Conservation (phyloP, 2,329 filamentous ascomycete genomes). For the Xylaria sp. region DNA sequence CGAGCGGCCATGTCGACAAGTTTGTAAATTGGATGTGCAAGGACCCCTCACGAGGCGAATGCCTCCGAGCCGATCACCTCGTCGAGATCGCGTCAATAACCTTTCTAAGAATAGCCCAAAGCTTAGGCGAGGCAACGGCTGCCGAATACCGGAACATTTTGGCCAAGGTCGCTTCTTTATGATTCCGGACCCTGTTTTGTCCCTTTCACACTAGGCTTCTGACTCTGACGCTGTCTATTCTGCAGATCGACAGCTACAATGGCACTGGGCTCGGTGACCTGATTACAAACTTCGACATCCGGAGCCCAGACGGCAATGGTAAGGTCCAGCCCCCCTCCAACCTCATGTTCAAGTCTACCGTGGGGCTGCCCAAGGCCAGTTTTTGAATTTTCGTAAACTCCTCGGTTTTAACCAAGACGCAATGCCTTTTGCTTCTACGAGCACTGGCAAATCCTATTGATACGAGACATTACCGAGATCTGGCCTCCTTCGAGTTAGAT, state of each 20-base stretch:
- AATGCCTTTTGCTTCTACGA: slow-evolving; percentile 76
- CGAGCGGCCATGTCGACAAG: slow-evolving; percentile 94
- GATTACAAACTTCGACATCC: slow-evolving; percentile 72
- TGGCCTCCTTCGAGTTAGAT: slow-evolving; percentile 71
- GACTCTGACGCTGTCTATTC: not conserved
- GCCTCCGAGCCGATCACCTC: slow-evolving; percentile 93
- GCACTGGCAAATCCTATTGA: slow-evolving; percentile 76
- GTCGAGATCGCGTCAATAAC: slow-evolving; percentile 79
- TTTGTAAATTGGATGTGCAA: slow-evolving; percentile 99
- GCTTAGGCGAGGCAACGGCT: slow-evolving; percentile 68
- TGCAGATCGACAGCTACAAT: slow-evolving; percentile 70
- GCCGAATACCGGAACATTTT: slow-evolving; percentile 73
- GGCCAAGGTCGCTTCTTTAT: slow-evolving; percentile 57
- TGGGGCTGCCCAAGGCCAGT: slow-evolving; percentile 77
- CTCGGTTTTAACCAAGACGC: slow-evolving; percentile 74
- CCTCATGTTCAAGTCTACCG: slow-evolving; percentile 76
- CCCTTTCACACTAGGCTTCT: not conserved
- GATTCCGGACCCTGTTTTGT: not conserved
- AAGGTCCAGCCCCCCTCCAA: slow-evolving; percentile 73
- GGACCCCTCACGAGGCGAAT: slow-evolving; percentile 95
- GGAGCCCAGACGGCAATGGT: slow-evolving; percentile 69
- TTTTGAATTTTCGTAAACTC: slow-evolving; percentile 74
- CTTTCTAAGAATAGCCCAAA: slow-evolving; percentile 66
- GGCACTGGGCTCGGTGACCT: slow-evolving; percentile 69
- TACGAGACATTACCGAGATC: slow-evolving; percentile 75